phyloP scores from a whole-genome alignment of 2,329 filamentous ascomycete species.

The Annulohypoxylon truncatum region DNA sequence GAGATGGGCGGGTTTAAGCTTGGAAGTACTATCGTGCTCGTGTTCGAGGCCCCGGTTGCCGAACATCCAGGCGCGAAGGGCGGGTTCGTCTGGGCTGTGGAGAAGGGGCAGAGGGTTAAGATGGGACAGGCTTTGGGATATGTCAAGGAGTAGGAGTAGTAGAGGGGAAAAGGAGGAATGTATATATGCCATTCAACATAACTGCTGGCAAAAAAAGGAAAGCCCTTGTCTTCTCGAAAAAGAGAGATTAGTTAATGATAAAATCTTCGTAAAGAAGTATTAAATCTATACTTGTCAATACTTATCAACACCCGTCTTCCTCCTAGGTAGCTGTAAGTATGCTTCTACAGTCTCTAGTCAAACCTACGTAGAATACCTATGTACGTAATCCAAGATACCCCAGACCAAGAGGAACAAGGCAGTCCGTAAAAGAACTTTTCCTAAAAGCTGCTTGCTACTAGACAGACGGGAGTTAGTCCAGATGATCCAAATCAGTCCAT shows the following conservation, averaged over 20 bases:
- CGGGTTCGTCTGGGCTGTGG: constrained; percentile 87
- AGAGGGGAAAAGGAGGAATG: background rate
- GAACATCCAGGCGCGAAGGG: constrained; percentile 68
- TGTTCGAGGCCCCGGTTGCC: constrained; percentile 90
- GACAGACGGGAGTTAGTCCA: background rate
- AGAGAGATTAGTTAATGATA: too few species aligned
- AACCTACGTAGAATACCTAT: too few species aligned
- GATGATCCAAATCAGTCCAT: background rate
- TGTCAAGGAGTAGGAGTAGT: constrained; percentile 63
- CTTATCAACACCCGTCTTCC: too few species aligned
- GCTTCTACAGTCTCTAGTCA: background rate
- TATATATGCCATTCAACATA: constrained; percentile 4
- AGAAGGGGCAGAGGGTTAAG: constrained; percentile 88
- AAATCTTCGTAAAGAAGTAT: too few species aligned
- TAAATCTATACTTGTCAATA: background rate
- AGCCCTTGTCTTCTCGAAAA: too few species aligned
- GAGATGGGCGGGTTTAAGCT: constrained; percentile 99
- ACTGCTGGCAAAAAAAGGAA: background rate
- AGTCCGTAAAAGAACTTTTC: background rate
- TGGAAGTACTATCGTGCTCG: constrained; percentile 92
- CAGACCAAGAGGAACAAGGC: too few species aligned
- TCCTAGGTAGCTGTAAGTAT: too few species aligned
- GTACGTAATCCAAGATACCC: too few species aligned
- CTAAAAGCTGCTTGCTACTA: background rate
- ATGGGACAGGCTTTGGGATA: constrained; percentile 88